Percentiles rank a stretch among this genome's conserved stretches.
These are phyloP conservation scores for Pulveroboletus sp. DNA, from an alignment of 768 basidiomycete species.

Conservation along the genomic window DNA sequence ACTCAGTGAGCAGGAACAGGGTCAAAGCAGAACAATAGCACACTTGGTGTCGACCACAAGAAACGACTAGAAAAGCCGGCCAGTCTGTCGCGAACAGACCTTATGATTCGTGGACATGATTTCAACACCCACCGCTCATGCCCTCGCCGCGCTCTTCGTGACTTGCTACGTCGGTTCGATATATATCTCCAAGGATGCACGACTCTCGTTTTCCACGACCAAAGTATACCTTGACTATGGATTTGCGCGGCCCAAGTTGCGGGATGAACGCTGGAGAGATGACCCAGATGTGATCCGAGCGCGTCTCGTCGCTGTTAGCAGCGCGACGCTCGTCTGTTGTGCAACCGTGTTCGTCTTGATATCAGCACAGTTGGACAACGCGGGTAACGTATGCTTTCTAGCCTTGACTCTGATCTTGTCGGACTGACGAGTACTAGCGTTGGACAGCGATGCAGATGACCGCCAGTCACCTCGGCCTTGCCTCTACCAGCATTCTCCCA, in stretches of 20 bases:
- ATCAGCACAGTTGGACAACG: slow-evolving; percentile 22
- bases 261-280: slow-evolving; percentile 62
- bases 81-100: slow-evolving; percentile 4
- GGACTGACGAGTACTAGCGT: slow-evolving; percentile 12
- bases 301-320: slow-evolving; percentile 60
- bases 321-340: slow-evolving; percentile 60
- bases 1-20: not conserved
- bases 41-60: slow-evolving; percentile 6
- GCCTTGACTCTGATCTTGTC: not conserved
- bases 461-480: slow-evolving; percentile 40
- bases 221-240: slow-evolving; percentile 22
- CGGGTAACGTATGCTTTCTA: slow-evolving; percentile 9
- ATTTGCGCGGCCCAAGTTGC: slow-evolving; percentile 29
- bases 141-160: slow-evolving; percentile 55
- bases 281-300: slow-evolving; percentile 83
- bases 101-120: slow-evolving; percentile 16
- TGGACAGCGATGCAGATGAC: slow-evolving; percentile 28
- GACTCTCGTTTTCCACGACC: slow-evolving; percentile 46
- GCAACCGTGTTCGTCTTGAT: slow-evolving; percentile 44
- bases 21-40: slow-evolving; percentile 13
- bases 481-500: slow-evolving; percentile 33
- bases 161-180: slow-evolving; percentile 76
- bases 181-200: slow-evolving; percentile 65
- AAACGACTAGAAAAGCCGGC: slow-evolving; percentile 11
- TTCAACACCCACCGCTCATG: slow-evolving; percentile 40